Percentiles rank a stretch among this genome's conserved stretches.
phyloP scores from a whole-genome alignment of 768 basidiomycete species.

The Suillus subalutaceus region DNA sequence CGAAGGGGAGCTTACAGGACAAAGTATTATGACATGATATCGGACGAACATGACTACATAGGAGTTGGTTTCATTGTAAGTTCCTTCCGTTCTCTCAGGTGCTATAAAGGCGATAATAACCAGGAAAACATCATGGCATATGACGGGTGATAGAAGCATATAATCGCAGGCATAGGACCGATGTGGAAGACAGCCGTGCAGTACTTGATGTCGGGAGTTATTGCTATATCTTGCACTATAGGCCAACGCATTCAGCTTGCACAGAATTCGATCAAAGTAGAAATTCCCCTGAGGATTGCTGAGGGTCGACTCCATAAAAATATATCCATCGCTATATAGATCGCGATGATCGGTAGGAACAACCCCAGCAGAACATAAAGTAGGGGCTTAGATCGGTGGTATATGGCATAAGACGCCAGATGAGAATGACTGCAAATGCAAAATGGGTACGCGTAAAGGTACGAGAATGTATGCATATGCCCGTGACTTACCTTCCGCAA shows the following conservation, averaged over 20 bases:
- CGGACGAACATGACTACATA: neutral
- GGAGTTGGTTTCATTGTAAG: neutral
- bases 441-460: neutral
- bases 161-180: neutral
- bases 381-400: neutral
- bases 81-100: neutral
- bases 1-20: neutral
- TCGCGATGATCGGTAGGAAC: neutral
- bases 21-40: constrained; percentile 1
- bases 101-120: neutral
- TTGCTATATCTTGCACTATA: neutral
- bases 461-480: neutral
- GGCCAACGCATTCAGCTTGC: neutral
- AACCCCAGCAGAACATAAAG: neutral
- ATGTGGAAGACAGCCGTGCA: neutral
- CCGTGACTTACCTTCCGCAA: neutral
- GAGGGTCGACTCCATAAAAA: neutral
- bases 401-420: constrained; percentile 5
- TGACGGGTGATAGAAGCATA: neutral
- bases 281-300: neutral
- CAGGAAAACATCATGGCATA: neutral
- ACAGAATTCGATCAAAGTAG: neutral
- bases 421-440: neutral
- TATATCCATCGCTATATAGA: neutral
- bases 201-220: neutral